Base-by-base conservation (phyloP, 164 flowering plant species). In the Nelumbo lutea region DNA sequence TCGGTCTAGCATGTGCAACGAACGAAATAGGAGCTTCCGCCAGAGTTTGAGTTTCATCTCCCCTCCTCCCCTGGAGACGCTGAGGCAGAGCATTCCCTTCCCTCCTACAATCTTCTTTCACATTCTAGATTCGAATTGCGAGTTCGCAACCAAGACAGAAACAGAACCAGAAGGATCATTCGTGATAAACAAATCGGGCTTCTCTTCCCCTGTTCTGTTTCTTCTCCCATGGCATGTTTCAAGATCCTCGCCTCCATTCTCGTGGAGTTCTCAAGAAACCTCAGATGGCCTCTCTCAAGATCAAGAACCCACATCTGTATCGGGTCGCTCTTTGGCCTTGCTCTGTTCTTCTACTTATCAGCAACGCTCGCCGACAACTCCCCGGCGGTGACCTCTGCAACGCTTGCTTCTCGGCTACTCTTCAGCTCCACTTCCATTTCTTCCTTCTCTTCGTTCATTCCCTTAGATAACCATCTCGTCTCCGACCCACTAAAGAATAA, bases 241-340 rank as follows among this genome's bases (percentile, higher is more conserved):
- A 80, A 70, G 69, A 73, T 67, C 70, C 47, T 70, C 41, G 63
- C 51, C 39, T 69, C 65, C 65, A 45, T 45, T 59, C 72, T 70
- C 71, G 51, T 41, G 53, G 57, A 67, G 53, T 45, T 65, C 42
- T 59, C 75, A 64, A 75, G 72, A 75, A 80, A 41, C 64, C 58
- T 72, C 50, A 44, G 62, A 45, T 68, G 53, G 64, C 70, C 71
- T 15, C 65, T 68, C 62, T 72, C 76, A 42, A 55, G 48, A 41
- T 64, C 84, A 72, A 76, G 74, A 79, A 68, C 68, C 42, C 74
- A 72, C 38, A 61, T 65, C 27, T 44, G 78, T 42, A 53, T 79
- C 53, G 65, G 56, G 0, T 51, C 66, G 39, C 53, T 78, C 48
- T 61, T 68, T 51, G 42, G 65, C 43, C 60, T 72, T n/a, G 40